Percentiles rank a stretch among this genome's conserved stretches.
phyloP scores from a whole-genome alignment of 164 flowering plant species.

The Malania oleifera region DNA sequence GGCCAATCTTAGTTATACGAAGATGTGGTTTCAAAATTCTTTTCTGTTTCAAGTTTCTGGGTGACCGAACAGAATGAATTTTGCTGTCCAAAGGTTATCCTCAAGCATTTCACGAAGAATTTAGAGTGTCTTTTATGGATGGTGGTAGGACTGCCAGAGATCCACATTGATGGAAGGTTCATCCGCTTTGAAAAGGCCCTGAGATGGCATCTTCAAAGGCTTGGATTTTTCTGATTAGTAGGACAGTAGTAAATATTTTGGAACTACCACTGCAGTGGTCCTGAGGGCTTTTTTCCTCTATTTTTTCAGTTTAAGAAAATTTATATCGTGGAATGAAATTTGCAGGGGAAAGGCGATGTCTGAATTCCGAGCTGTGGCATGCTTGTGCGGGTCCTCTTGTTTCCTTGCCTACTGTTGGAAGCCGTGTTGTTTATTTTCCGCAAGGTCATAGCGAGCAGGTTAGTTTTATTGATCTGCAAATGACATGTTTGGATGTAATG shows the following conservation, averaged over 20 bases:
- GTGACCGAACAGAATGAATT: too few species aligned
- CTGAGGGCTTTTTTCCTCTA: not conserved
- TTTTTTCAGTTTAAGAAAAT: not conserved
- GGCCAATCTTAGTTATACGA: too few species aligned
- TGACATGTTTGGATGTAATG: not conserved
- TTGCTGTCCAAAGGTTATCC: too few species aligned
- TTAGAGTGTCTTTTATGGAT: not conserved
- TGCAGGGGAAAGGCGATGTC: slow-evolving; percentile 68
- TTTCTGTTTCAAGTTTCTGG: too few species aligned
- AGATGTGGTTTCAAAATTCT: too few species aligned
- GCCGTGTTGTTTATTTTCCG: slow-evolving; percentile 87
- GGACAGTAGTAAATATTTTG: not conserved
- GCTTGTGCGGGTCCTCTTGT: slow-evolving; percentile 99
- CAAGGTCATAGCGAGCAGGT: slow-evolving; percentile 98
- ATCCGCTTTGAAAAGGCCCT: not conserved
- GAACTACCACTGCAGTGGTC: not conserved
- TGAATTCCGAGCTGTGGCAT: slow-evolving; percentile 96
- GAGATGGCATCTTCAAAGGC: not conserved
- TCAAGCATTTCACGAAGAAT: too few species aligned
- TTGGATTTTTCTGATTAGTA: not conserved
- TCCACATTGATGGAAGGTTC: not conserved
- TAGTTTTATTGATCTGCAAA: not conserved
- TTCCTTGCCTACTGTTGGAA: slow-evolving; percentile 83
- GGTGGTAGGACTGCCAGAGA: not conserved
- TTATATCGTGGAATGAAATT: slow-evolving; percentile 7